Base-by-base conservation (phyloP, 2,329 filamentous ascomycete species). In the Monascus ruber region DNA sequence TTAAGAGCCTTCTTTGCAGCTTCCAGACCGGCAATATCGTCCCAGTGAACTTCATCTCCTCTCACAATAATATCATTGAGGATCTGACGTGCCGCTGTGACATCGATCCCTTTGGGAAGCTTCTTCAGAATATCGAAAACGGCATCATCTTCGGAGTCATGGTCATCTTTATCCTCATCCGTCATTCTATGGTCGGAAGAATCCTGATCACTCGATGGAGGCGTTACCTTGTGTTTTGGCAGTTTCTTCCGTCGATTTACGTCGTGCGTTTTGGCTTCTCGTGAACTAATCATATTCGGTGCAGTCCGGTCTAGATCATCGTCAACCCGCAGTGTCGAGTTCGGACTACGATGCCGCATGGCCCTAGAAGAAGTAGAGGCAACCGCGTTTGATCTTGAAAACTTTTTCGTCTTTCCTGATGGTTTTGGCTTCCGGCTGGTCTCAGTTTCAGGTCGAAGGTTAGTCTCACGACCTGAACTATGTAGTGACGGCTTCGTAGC, bases 41-140 rank as follows among this genome's bases (percentile, higher is more conserved):
- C 76, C 91, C 91, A 98, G 52, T 84, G 85, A 2, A 98, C 91
- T 55, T 94, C 84, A 51, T 98, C 91, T 5, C 91, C 91, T 46
- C 89, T 79, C 9, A 96, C 81, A 2, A 98, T 83, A 43, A 98
- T 93, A 49, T 98, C 91, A 53, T 95, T 95, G 42, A 96, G 71
- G 26, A 98, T 95, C 45, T 95, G 86, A 53, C 85, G 84, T 0
- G 89, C 91, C 3, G 88, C 84, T 25, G 73, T 69, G 47, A 81
- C 76, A 54, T 98, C 91, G 3, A 95, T 77, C 0, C 87, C 87
- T 38, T 79, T 74, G 0, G 88, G 88, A 1, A 96, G 64, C 41
- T 81, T 81, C 54, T 84, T 86, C 54, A 95, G 66, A 24, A 94
- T 69, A 6, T 72, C 61, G 36, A 71, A 67, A 45, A 84, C 77